Percentiles rank a stretch among this genome's conserved stretches.
These are phyloP conservation scores for Zychaea mexicana DNA, from an alignment of 371 early-diverging fungal genomes.

Conservation along the genomic window DNA sequence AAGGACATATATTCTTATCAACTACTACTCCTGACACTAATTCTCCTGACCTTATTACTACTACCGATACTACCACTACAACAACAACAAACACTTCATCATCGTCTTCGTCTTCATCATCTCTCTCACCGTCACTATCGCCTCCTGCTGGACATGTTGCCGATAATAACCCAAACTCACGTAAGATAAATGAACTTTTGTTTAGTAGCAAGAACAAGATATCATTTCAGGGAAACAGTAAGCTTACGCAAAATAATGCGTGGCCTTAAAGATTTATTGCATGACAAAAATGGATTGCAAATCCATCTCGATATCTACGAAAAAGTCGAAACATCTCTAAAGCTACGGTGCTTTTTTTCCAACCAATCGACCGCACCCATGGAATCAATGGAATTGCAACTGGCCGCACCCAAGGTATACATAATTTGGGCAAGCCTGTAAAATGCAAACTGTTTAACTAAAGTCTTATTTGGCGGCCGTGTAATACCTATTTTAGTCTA, in stretches of 20 bases:
- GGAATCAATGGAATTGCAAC: conserved; percentile 48
- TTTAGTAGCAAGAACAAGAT: no score
- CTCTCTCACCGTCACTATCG: not conserved
- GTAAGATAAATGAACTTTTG: no score
- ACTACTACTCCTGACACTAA: not conserved
- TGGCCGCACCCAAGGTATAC: conserved; percentile 62
- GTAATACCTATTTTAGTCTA: conserved; percentile 27
- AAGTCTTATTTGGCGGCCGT: not conserved
- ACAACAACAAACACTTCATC: not conserved
- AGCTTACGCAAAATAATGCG: not conserved
- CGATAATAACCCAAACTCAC: conserved; percentile 3
- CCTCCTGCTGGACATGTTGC: conserved; percentile 13
- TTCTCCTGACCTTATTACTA: not conserved
- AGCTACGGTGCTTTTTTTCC: conserved; percentile 50
- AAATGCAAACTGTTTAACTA: not conserved
- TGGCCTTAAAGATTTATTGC: conserved; percentile 43
- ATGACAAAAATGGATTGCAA: conserved; percentile 68
- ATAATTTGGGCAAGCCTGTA: not conserved
- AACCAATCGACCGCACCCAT: conserved; percentile 56
- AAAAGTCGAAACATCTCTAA: not conserved
- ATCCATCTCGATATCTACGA: conserved; percentile 41
- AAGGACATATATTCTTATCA: no score
- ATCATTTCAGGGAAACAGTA: no score
- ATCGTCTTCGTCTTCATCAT: not conserved
- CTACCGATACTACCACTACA: not conserved